phyloP scores from a whole-genome alignment of 108 stramenopile genomes.

The Hondaea fermentalgiana region DNA sequence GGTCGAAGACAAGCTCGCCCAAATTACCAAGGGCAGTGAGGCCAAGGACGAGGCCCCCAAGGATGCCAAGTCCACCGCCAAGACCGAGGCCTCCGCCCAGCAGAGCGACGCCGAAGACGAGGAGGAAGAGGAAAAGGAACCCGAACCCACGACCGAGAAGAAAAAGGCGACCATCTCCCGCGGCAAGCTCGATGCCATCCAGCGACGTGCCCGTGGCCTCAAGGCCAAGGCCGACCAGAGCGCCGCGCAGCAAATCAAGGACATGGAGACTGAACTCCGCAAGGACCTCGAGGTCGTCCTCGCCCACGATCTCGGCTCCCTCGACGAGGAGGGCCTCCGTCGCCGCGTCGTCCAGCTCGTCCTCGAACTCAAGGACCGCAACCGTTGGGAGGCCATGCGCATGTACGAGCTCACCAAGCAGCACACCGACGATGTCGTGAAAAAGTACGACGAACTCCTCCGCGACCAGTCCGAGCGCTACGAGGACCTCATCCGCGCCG shows the following conservation, averaged over 20 bases:
- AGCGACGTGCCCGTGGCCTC: neutral
- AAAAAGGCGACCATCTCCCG: neutral
- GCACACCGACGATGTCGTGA: neutral
- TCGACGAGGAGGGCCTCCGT: slow-evolving; percentile 14
- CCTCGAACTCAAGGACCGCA: slow-evolving; percentile 16
- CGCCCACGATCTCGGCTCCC: neutral
- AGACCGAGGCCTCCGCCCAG: neutral
- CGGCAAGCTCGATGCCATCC: neutral
- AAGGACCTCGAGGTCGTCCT: slow-evolving; percentile 13
- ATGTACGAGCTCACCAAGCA: slow-evolving; percentile 19
- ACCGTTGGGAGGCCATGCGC: slow-evolving; percentile 16
- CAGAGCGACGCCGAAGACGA: neutral
- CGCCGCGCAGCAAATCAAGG: neutral
- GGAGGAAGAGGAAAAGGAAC: neutral
- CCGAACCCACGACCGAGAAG: neutral
- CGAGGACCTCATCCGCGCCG: slow-evolving; percentile 3
- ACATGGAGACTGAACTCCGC: slow-evolving; percentile 5
- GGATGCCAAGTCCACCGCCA: neutral
- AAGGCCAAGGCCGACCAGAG: neutral
- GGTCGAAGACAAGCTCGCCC: neutral
- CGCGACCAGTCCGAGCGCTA: slow-evolving; percentile 7
- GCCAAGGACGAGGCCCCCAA: neutral
- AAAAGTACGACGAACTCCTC: slow-evolving; percentile 3
- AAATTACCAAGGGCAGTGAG: neutral
- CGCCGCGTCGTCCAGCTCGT: slow-evolving; percentile 2